Conservation (phyloP, 768 basidiomycete genomes). For the Serendipita sp. region DNA sequence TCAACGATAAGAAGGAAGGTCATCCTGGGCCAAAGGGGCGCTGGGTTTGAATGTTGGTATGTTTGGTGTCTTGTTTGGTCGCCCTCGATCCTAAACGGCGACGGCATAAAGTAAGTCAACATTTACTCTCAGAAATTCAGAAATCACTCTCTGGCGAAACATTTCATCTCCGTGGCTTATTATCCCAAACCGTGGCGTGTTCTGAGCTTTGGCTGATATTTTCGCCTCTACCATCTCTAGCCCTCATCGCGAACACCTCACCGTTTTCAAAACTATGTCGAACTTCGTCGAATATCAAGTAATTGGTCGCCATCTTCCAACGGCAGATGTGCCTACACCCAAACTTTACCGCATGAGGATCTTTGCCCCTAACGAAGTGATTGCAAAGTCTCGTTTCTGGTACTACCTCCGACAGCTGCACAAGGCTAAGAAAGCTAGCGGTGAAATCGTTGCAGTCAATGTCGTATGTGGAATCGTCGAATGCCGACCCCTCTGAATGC, state of each 20-base stretch:
- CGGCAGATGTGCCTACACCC: constrained; percentile 79
- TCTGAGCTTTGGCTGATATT: neutral
- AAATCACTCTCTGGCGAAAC: too few relatives aligned
- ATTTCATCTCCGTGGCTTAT: too few relatives aligned
- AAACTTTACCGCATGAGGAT: constrained; percentile 99
- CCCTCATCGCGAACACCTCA: neutral
- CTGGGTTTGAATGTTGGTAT: too few relatives aligned
- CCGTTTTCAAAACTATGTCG: constrained; percentile 21
- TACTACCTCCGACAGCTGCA: constrained; percentile 97
- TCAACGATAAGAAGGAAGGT: too few relatives aligned
- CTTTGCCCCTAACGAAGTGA: constrained; percentile 95
- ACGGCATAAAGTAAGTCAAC: too few relatives aligned
- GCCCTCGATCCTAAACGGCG: too few relatives aligned
- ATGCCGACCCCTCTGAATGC: neutral
- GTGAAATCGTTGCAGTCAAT: constrained; percentile 98
- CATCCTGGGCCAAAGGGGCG: too few relatives aligned
- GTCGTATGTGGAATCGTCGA: constrained; percentile 56
- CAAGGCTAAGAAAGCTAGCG: constrained; percentile 99
- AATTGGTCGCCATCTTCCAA: constrained; percentile 93
- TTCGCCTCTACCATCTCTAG: neutral
- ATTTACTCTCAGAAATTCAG: too few relatives aligned
- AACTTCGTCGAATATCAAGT: constrained; percentile 75
- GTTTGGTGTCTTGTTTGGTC: too few relatives aligned
- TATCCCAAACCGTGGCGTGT: too few relatives aligned
- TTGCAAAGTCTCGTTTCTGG: constrained; percentile 99